These are phyloP conservation scores for Filobasidium floriforme DNA, from an alignment of 768 basidiomycete species.

Conservation along the genomic window DNA sequence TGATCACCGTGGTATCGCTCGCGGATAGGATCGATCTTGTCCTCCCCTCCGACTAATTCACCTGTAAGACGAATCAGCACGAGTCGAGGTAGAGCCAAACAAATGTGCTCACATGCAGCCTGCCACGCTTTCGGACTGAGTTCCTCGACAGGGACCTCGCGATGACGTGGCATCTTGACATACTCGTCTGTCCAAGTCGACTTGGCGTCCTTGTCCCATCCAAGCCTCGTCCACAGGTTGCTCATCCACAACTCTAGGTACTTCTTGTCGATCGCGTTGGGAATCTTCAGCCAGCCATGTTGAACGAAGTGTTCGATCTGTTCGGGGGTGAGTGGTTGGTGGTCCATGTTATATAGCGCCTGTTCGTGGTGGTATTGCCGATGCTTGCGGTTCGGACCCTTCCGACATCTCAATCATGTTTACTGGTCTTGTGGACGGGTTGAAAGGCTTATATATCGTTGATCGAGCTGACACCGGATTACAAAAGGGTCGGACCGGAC, in stretches of 20 bases:
- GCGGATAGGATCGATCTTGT: neutral
- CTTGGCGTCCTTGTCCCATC: constrained; percentile 26
- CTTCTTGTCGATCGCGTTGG: constrained; percentile 23
- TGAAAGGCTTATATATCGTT: too few species aligned
- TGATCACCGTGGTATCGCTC: constrained; percentile 17
- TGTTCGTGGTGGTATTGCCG: too few species aligned
- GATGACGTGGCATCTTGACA: constrained; percentile 21
- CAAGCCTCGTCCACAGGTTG: constrained; percentile 25
- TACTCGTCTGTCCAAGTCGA: constrained; percentile 26
- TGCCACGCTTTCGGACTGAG: constrained; percentile 28
- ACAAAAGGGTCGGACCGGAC: too few species aligned
- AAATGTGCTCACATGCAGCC: constrained; percentile 17
- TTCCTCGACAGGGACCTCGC: constrained; percentile 19
- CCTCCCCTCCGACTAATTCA: constrained; percentile 12
- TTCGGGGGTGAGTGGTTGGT: constrained; percentile 5
- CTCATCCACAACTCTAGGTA: constrained; percentile 25
- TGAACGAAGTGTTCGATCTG: constrained; percentile 25
- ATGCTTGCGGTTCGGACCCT: too few species aligned
- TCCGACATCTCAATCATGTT: too few species aligned
- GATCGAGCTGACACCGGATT: too few species aligned
- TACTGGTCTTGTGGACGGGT: too few species aligned
- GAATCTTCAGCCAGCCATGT: constrained; percentile 28
- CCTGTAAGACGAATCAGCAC: neutral
- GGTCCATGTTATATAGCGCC: too few species aligned
- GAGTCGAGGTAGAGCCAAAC: neutral